phyloP scores from a whole-genome alignment of 768 basidiomycete species.

The Suillus fuscotomentosus region DNA sequence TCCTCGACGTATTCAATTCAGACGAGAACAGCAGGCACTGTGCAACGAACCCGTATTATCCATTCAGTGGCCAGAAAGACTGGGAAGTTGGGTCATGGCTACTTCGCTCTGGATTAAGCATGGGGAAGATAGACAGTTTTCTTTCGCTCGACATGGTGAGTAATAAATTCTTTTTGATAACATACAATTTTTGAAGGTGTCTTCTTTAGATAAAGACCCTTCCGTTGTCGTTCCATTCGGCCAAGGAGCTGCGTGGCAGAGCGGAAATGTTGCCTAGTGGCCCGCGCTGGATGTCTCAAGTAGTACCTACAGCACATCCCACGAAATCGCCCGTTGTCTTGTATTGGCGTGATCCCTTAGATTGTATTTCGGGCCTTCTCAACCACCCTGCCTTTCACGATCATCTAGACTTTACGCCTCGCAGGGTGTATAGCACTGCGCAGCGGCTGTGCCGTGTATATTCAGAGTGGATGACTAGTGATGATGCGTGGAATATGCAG shows the following conservation, averaged over 20 bases:
- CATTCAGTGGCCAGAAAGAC: too few species aligned
- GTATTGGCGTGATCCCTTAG: constrained; percentile 25
- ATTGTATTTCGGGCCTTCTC: constrained; percentile 22
- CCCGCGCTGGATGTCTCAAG: constrained; percentile 19
- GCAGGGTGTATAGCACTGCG: constrained; percentile 10
- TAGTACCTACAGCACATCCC: constrained; percentile 8
- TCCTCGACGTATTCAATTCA: neutral
- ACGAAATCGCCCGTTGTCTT: constrained; percentile 22
- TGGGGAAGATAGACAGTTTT: constrained; percentile 27
- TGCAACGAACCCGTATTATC: too few species aligned
- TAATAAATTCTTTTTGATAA: neutral
- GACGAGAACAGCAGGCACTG: too few species aligned
- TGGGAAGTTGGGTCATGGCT: neutral
- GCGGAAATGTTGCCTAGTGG: constrained; percentile 21
- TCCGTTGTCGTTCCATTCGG: constrained; percentile 21
- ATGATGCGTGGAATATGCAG: constrained; percentile 16
- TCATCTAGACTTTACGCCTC: constrained; percentile 19
- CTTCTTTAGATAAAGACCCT: constrained; percentile 4
- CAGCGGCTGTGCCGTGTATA: constrained; percentile 12
- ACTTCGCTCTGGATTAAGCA: constrained; percentile 24
- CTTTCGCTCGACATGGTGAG: constrained; percentile 15
- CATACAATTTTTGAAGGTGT: neutral
- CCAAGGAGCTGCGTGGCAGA: constrained; percentile 20
- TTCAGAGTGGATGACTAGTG: constrained; percentile 19
- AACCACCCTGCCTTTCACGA: constrained; percentile 19